Evolutionary conservation across 2,329 filamentous ascomycete species (phyloP).

Genomic region (Hypoxylon sp.): DNA sequence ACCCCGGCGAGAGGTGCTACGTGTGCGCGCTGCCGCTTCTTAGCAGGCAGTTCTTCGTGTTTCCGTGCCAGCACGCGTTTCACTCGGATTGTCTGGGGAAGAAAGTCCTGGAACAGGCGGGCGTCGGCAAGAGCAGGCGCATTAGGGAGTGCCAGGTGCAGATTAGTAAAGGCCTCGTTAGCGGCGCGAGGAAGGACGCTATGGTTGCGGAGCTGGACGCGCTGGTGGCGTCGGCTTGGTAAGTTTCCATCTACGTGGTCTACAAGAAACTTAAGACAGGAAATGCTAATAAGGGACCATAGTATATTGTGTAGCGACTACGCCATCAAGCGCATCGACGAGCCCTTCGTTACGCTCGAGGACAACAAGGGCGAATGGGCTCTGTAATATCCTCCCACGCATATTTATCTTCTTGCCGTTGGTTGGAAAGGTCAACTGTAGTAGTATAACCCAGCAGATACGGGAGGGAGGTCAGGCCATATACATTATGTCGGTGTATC

Average conservation of each 20-base stretch:
- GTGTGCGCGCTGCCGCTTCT: slow-evolving; percentile 87
- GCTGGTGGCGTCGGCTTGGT: slow-evolving; percentile 92
- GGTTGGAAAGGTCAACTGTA: too few species aligned
- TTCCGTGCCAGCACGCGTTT: slow-evolving; percentile 97
- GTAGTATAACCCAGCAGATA: slow-evolving; percentile 33
- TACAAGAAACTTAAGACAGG: neutral
- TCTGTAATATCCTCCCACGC: slow-evolving; percentile 57
- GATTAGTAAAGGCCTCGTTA: slow-evolving; percentile 80
- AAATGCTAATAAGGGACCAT: slow-evolving; percentile 24
- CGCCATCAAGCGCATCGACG: slow-evolving; percentile 93
- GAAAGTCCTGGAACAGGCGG: slow-evolving; percentile 85
- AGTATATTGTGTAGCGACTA: slow-evolving; percentile 95
- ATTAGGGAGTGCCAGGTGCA: slow-evolving; percentile 89
- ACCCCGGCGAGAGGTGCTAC: slow-evolving; percentile 95
- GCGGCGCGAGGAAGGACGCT: slow-evolving; percentile 78
- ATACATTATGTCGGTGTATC: neutral
- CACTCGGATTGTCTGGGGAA: slow-evolving; percentile 93
- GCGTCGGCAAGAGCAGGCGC: slow-evolving; percentile 78
- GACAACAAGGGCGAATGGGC: slow-evolving; percentile 88
- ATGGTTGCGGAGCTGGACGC: slow-evolving; percentile 90
- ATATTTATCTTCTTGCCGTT: slow-evolving; percentile 9
- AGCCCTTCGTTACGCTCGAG: slow-evolving; percentile 82
- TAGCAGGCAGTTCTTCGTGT: slow-evolving; percentile 95
- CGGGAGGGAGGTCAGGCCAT: slow-evolving; percentile 2
- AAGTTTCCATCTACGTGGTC: slow-evolving; percentile 48